phyloP scores from a whole-genome alignment of 1,284 basidiomycete genomes.

The Boletus smithii region DNA sequence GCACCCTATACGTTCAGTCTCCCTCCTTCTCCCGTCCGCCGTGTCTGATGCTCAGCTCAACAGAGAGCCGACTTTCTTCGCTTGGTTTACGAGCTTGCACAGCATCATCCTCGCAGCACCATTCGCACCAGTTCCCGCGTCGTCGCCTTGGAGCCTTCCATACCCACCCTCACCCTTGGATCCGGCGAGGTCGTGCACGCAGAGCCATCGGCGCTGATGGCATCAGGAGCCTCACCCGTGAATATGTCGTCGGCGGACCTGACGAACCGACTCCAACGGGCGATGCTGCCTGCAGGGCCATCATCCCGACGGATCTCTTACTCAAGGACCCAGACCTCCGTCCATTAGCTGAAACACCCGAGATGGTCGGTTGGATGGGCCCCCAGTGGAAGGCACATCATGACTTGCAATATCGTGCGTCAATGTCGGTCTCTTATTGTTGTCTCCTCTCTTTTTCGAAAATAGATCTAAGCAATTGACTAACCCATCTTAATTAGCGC shows the following conservation, averaged over 20 bases:
- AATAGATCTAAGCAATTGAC: background rate
- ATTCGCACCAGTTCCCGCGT: constrained; percentile 44
- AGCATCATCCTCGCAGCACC: constrained; percentile 40
- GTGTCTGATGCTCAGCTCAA: constrained; percentile 2
- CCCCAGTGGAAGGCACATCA: constrained; percentile 37
- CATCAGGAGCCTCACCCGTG: constrained; percentile 44
- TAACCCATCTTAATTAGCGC: constrained; percentile 34
- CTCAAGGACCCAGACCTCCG: constrained; percentile 36
- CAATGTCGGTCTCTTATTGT: background rate
- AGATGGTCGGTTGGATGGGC: constrained; percentile 44
- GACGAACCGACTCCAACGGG: constrained; percentile 39
- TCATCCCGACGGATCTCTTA: constrained; percentile 33
- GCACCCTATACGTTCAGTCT: constrained; percentile 48
- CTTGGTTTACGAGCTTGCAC: constrained; percentile 42
- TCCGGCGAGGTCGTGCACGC: constrained; percentile 43
- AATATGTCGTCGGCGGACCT: constrained; percentile 40
- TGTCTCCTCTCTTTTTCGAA: background rate
- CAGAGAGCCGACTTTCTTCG: constrained; percentile 51
- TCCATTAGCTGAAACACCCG: constrained; percentile 33
- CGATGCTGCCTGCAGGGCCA: constrained; percentile 41
- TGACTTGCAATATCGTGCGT: constrained; percentile 37
- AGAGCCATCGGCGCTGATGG: constrained; percentile 58
- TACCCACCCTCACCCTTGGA: constrained; percentile 37
- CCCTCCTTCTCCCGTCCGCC: background rate
- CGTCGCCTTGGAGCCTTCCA: constrained; percentile 39